Evolutionary conservation across 179 eudicot species (phyloP).

Genomic region (Beta lomatogona): DNA sequence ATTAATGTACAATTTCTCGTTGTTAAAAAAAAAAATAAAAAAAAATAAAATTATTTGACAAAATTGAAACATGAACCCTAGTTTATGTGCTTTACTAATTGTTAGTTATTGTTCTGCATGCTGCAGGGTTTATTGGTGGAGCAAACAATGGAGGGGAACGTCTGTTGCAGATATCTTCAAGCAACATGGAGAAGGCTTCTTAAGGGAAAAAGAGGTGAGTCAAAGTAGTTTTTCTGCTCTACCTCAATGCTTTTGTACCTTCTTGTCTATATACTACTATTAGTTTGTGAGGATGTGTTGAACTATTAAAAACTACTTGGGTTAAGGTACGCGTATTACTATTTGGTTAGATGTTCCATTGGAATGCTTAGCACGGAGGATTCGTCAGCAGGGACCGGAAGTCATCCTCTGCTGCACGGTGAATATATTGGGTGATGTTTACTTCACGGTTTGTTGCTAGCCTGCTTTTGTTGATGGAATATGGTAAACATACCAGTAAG

Average conservation of each 20-base stretch:
- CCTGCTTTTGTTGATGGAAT: background rate
- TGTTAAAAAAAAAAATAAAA: no score
- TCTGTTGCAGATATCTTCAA: no score
- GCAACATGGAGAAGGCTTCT: no score
- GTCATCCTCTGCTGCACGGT: slow-evolving; percentile 78
- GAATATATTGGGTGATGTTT: slow-evolving; percentile 68
- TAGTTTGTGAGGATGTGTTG: background rate
- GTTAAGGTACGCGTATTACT: slow-evolving; percentile 42
- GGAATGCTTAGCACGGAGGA: slow-evolving; percentile 81
- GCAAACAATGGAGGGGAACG: no score
- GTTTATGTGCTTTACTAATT: background rate
- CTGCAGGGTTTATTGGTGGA: no score
- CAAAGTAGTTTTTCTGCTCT: slow-evolving; percentile 2
- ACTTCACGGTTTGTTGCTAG: slow-evolving; percentile 54
- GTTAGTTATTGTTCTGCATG: background rate
- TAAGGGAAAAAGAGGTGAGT: slow-evolving; percentile 68
- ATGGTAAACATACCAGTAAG: background rate
- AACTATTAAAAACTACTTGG: background rate
- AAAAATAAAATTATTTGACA: background rate
- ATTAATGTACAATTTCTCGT: no score
- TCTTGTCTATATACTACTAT: background rate
- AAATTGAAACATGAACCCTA: background rate
- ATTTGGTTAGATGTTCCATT: slow-evolving; percentile 94
- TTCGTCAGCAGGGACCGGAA: slow-evolving; percentile 73
- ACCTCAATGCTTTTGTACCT: background rate